Evolutionary conservation across 305 asterid species (phyloP).

Genomic region (Fraxinus dipetala): DNA sequence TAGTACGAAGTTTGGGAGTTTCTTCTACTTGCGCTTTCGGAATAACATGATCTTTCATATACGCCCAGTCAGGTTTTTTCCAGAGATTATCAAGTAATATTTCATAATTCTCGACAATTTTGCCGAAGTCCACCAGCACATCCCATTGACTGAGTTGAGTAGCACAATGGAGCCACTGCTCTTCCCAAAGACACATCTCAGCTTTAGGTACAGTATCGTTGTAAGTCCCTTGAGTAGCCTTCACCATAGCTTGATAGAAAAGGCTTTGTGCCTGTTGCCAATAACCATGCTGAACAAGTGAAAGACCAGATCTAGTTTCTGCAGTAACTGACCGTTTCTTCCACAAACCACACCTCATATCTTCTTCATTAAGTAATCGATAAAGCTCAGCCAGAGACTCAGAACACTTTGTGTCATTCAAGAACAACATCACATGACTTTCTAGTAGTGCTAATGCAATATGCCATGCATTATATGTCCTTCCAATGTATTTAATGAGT

Average conservation of each 20-base stretch:
- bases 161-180: slow-evolving; percentile 98
- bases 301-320: slow-evolving; percentile 94
- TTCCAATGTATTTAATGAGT: slow-evolving; percentile 91
- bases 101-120: slow-evolving; percentile 90
- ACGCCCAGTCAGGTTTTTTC: slow-evolving; percentile 99
- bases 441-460: slow-evolving; percentile 87
- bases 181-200: slow-evolving; percentile 99
- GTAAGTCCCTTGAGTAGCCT: slow-evolving; percentile 99
- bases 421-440: slow-evolving; percentile 94
- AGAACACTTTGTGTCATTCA: slow-evolving; percentile 89
- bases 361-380: slow-evolving; percentile 96
- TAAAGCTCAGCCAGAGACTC: slow-evolving; percentile 99
- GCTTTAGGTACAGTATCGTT: slow-evolving; percentile 96
- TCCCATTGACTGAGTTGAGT: slow-evolving; percentile 99
- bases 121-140: slow-evolving; percentile 89
- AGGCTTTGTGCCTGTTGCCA: slow-evolving; percentile 98
- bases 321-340: slow-evolving; percentile 89
- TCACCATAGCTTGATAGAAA: slow-evolving; percentile 97
- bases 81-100: slow-evolving; percentile 92
- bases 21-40: slow-evolving; percentile 99
- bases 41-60: slow-evolving; percentile 85
- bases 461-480: slow-evolving; percentile 99
- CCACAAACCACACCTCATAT: slow-evolving; percentile 99
- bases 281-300: slow-evolving; percentile 98
- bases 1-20: slow-evolving; percentile 89